Evolutionary conservation across 257 asterid species (phyloP).

Genomic region (Scutellaria minor): DNA sequence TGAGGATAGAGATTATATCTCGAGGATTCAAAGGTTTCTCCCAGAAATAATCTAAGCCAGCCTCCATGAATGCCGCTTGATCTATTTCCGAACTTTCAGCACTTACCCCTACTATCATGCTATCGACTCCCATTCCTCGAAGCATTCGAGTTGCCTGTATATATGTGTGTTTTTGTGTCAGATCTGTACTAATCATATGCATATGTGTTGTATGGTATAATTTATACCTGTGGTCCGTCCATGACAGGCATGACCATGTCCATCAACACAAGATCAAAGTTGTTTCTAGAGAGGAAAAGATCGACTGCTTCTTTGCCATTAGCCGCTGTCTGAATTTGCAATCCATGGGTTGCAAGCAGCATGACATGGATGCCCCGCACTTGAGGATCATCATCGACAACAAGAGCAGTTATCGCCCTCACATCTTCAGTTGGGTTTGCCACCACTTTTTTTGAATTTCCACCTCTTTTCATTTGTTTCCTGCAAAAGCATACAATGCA

Average conservation of each 20-base stretch:
- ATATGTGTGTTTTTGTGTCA: conserved; percentile 27
- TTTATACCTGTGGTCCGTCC: not conserved
- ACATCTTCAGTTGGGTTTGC: not conserved
- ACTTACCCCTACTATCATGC: conserved; percentile 22
- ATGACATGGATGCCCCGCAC: conserved; percentile 40
- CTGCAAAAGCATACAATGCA: too few species aligned
- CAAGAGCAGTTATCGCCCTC: conserved; percentile 39
- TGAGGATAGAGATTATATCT: conserved; percentile 28
- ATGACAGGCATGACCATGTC: conserved; percentile 63
- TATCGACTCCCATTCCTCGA: conserved; percentile 49
- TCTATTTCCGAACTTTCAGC: conserved; percentile 13
- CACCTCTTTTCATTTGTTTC: not conserved
- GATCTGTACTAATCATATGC: too few species aligned
- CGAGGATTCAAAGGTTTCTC: conserved; percentile 41
- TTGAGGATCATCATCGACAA: conserved; percentile 55
- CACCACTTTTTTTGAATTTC: conserved; percentile 11
- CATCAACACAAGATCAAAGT: conserved; percentile 55
- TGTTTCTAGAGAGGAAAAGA: conserved; percentile 41
- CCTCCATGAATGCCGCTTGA: conserved; percentile 41
- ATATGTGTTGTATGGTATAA: too few species aligned
- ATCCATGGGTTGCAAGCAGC: conserved; percentile 12
- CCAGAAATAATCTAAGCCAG: conserved; percentile 50
- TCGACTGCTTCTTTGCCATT: conserved; percentile 59
- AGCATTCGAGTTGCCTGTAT: conserved; percentile 32
- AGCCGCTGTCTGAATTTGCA: conserved; percentile 40